phyloP scores from a whole-genome alignment of 2,329 filamentous ascomycete genomes.

The Celoporthe dispersa region DNA sequence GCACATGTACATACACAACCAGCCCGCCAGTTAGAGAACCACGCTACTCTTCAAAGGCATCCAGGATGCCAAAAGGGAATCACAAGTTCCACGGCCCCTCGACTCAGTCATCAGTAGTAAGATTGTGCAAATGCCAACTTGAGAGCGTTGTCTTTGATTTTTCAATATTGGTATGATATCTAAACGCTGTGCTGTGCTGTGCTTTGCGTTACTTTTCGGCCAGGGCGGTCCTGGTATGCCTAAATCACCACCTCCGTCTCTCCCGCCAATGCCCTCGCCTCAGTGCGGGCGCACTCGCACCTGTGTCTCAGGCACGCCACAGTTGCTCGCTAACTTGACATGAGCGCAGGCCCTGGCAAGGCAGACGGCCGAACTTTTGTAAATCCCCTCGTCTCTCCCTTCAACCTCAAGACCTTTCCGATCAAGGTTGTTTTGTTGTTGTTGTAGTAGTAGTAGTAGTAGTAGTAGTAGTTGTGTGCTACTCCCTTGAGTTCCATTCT shows the following conservation, averaged over 20 bases:
- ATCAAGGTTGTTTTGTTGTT: slow-evolving; percentile 7
- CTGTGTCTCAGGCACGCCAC: neutral
- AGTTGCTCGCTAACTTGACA: neutral
- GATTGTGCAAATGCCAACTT: too few relatives aligned
- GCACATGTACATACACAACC: neutral
- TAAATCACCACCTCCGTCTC: slow-evolving; percentile 1
- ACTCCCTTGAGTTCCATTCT: slow-evolving; percentile 17
- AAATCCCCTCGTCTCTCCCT: slow-evolving; percentile 32
- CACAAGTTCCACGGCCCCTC: neutral
- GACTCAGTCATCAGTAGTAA: neutral
- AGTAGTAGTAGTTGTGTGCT: slow-evolving; percentile 5
- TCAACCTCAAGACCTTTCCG: slow-evolving; percentile 15
- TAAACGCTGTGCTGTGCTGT: slow-evolving; percentile 16
- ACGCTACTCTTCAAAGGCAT: too few relatives aligned
- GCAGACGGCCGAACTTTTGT: neutral
- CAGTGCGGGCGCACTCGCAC: neutral
- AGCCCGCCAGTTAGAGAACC: neutral
- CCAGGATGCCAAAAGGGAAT: neutral
- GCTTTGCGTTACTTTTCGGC: slow-evolving; percentile 5
- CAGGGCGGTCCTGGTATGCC: neutral
- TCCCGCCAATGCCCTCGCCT: neutral
- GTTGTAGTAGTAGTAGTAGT: too few relatives aligned
- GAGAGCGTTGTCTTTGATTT: slow-evolving; percentile 35
- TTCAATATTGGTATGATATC: slow-evolving; percentile 19
- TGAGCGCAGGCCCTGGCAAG: neutral